phyloP scores from a whole-genome alignment of 208 protist genomes.

The Leishmania tarentolae region DNA sequence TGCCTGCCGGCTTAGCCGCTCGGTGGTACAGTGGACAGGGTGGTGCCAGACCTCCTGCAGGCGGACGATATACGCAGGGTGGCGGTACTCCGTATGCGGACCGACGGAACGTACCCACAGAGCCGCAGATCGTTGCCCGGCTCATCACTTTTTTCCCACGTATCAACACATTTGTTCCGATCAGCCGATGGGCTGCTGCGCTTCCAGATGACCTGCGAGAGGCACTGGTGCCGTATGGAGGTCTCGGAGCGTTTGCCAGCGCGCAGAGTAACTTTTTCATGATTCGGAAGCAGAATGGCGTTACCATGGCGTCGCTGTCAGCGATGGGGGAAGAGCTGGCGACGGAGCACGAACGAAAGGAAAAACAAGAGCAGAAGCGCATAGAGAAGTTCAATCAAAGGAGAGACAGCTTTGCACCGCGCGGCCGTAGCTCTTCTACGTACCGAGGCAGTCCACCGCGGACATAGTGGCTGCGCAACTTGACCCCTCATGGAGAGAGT shows the following conservation, averaged over 20 bases:
- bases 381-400: constrained; percentile 25
- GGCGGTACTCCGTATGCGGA: constrained; percentile 19
- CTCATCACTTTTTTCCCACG: constrained; percentile 59
- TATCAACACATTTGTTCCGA: constrained; percentile 47
- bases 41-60: neutral
- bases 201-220: constrained; percentile 73
- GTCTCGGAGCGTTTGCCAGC: constrained; percentile 51
- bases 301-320: constrained; percentile 60
- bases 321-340: constrained; percentile 54
- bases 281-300: constrained; percentile 61
- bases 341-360: constrained; percentile 36
- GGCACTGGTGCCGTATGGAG: constrained; percentile 63
- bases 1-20: neutral
- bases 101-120: constrained; percentile 30
- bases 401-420: constrained; percentile 4
- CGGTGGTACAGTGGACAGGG: constrained; percentile 16
- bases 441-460: constrained; percentile 12
- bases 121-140: constrained; percentile 68
- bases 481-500: neutral
- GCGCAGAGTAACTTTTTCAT: constrained; percentile 80
- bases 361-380: constrained; percentile 42
- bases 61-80: constrained; percentile 10
- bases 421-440: constrained; percentile 69
- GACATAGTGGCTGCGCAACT: neutral
- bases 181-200: constrained; percentile 51